Conservation (phyloP, 495 filamentous ascomycete species). For the Trichoderma parareesei region DNA sequence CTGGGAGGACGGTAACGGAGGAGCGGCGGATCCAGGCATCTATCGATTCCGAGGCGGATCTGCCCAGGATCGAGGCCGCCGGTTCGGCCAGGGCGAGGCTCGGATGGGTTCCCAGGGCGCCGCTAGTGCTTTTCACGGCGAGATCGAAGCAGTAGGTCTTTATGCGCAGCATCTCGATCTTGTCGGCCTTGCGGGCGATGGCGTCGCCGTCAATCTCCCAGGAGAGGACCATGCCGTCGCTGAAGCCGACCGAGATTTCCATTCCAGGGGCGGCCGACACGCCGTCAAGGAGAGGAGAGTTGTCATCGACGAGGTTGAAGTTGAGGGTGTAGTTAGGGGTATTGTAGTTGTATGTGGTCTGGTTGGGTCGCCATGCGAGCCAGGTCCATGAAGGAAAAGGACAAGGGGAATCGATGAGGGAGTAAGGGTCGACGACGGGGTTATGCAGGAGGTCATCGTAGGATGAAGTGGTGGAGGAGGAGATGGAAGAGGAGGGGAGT, state of each 20-base stretch:
- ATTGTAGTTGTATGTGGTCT: neutral
- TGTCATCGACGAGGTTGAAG: neutral
- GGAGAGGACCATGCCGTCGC: slow-evolving; percentile 4
- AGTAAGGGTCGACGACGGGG: neutral
- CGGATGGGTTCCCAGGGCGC: neutral
- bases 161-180: slow-evolving; percentile 6
- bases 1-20: neutral
- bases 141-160: slow-evolving; percentile 8
- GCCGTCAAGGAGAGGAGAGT: neutral
- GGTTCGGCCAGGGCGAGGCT: neutral
- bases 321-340: neutral
- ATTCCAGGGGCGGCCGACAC: slow-evolving; percentile 5
- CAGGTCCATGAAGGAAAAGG: slow-evolving; percentile 7
- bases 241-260: slow-evolving; percentile 11
- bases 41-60: neutral
- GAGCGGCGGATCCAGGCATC: slow-evolving; percentile 2
- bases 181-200: slow-evolving; percentile 1
- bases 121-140: neutral
- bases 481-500: neutral
- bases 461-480: slow-evolving; percentile 1
- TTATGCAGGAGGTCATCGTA: neutral
- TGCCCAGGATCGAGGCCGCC: neutral
- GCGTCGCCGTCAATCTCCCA: slow-evolving; percentile 11
- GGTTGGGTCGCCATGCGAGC: slow-evolving; percentile 10
- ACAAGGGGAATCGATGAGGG: slow-evolving; percentile 4